These are phyloP conservation scores for Alternaria triticimaculans DNA, from an alignment of 2,329 filamentous ascomycete genomes.

Conservation along the genomic window DNA sequence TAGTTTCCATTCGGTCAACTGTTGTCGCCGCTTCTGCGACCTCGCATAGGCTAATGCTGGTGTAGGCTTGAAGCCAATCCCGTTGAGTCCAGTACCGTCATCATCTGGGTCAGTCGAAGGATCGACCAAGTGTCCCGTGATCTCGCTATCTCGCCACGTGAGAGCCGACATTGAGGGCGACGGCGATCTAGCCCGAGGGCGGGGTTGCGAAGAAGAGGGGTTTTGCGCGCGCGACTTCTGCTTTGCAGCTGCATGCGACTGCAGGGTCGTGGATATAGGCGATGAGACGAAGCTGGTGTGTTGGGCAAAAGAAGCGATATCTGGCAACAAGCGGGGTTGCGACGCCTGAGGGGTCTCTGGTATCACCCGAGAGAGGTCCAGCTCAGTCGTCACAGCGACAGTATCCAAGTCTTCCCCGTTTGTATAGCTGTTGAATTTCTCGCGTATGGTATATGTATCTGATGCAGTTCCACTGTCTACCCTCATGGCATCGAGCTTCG, in stretches of 20 bases:
- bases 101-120: conserved; percentile 61
- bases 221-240: conserved; percentile 9
- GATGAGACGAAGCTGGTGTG: conserved; percentile 36
- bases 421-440: not conserved
- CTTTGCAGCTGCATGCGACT: conserved; percentile 7
- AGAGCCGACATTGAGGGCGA: conserved; percentile 46
- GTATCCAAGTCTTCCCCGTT: conserved; percentile 10
- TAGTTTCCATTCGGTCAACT: conserved; percentile 65
- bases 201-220: conserved; percentile 23
- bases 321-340: conserved; percentile 44
- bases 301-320: conserved; percentile 40
- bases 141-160: conserved; percentile 67
- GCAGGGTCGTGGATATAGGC: conserved; percentile 6
- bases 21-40: conserved; percentile 63
- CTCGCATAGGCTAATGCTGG: conserved; percentile 64
- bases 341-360: conserved; percentile 41
- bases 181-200: conserved; percentile 32
- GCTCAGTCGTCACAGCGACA: conserved; percentile 1
- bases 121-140: conserved; percentile 64
- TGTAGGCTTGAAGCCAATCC: conserved; percentile 68
- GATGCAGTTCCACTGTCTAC: conserved; percentile 25
- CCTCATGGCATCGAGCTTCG: conserved; percentile 39
- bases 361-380: conserved; percentile 25
- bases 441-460: conserved; percentile 14
- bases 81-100: conserved; percentile 69